A percentile compares a stretch with the other conserved stretches of the same genome.
phyloP scores from a whole-genome alignment of 441 rosid species.

The Populus tomentosa region DNA sequence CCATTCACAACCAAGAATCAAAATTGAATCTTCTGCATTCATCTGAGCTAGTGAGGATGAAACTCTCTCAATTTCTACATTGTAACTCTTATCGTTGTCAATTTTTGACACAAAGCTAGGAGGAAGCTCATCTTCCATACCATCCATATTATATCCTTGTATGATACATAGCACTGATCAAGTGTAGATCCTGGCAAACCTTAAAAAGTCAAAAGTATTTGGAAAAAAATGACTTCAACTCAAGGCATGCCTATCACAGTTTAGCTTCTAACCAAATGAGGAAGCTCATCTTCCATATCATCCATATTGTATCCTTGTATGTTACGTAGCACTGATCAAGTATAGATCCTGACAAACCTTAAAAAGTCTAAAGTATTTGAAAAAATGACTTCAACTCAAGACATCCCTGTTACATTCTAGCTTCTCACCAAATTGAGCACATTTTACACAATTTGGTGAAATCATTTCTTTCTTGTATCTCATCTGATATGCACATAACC shows the following conservation, averaged over 20 bases:
- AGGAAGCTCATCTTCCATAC: slow-evolving; percentile 4
- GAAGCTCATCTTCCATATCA: slow-evolving; percentile 10
- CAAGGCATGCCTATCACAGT: no score
- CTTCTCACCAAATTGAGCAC: no score
- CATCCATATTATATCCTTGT: slow-evolving; percentile 18
- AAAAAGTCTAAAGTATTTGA: not conserved
- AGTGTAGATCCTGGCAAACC: not conserved
- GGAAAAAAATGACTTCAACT: no score
- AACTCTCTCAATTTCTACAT: not conserved
- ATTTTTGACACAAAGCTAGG: not conserved
- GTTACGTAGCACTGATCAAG: not conserved
- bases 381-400: no score
- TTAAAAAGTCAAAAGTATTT: not conserved
- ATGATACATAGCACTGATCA: not conserved
- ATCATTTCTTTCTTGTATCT: no score
- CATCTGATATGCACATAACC: no score
- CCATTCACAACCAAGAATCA: not conserved
- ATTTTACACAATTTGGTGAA: no score
- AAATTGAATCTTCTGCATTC: not conserved
- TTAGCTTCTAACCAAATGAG: not conserved
- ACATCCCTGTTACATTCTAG: no score
- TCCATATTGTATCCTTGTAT: no score
- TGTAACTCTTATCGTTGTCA: not conserved
- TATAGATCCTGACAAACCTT: not conserved
- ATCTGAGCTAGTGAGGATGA: not conserved